Evolutionary conservation across 257 asterid species (phyloP), one percentile per base, ranked within the genome.

Genomic region (Ligustrum vulgare): DNA sequence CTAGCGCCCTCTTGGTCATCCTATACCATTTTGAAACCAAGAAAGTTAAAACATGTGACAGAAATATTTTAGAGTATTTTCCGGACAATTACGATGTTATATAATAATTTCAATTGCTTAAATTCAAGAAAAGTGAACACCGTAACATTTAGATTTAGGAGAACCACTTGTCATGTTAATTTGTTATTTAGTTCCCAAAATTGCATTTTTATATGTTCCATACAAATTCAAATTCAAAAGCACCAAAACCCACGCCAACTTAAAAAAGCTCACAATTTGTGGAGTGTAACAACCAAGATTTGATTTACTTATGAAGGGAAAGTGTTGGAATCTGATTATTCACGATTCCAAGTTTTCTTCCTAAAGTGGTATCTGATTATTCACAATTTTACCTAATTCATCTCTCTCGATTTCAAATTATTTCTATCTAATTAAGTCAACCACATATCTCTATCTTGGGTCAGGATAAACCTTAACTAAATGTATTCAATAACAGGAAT

Each of bases 1-100:
- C 82, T 78, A n/a, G 32, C 39, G 33, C 88, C 90, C 56, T 86
- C 84, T 20, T 67, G 78, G 60, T 85, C 89, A 80, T 85, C 89
- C 89, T 85, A 67, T 68, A 70, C 33, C 72, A 79, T 62, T 15
- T 15, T 13, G 28, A 39, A 49, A 72, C 71, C 34, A 65, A 60
- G 28, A 10, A 60, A 22, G 67, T 60, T 37, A 1, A 64, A 49
- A 31, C 13, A 56, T 7, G 28, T 8, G 4, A 56, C 4, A 56
- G 4, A 20, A 28, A 28, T 6, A 20, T 56, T 51, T 51, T 51
- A n/a, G 3, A n/a, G 4, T 51, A 51, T 5, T 6, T 51, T 51
- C 18, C 62, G 6, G 11, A 51, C 62, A 56, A 2, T 22, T 56
- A 56, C 2, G 31, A n/a, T 51, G 6, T 18, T 8, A 49, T 16